A percentile compares a stretch with the other conserved stretches of the same genome.
phyloP scores from a whole-genome alignment of 345 rosid genomes.

The Dipteronia dyeriana region DNA sequence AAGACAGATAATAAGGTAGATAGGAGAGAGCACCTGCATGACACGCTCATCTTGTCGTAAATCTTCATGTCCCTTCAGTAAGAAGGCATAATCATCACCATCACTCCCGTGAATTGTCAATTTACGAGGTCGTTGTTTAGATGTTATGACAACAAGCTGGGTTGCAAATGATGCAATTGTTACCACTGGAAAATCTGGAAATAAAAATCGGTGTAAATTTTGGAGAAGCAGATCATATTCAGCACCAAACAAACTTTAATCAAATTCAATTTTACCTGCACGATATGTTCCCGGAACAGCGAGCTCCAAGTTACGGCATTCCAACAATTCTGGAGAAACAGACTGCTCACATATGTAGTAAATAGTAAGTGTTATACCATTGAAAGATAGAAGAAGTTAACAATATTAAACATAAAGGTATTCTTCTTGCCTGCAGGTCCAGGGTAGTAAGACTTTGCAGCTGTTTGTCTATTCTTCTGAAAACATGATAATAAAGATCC shows the following conservation, averaged over 20 bases:
- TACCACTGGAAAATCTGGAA: constrained; percentile 80
- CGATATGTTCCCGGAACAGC: constrained; percentile 98
- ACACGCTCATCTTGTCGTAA: constrained; percentile 99
- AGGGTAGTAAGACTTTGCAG: constrained; percentile 86
- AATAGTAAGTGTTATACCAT: constrained; percentile 19
- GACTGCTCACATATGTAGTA: constrained; percentile 47
- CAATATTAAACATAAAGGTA: not conserved
- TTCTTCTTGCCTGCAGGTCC: constrained; percentile 77
- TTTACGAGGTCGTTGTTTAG: constrained; percentile 94
- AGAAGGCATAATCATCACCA: constrained; percentile 87
- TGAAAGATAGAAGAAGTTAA: constrained; percentile 19
- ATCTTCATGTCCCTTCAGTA: constrained; percentile 99
- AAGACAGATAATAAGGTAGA: constrained; percentile 11
- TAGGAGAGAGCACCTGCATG: constrained; percentile 77
- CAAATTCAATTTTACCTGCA: constrained; percentile 56
- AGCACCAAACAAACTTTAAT: constrained; percentile 12
- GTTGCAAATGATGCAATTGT: constrained; percentile 89
- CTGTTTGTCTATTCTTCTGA: constrained; percentile 94
- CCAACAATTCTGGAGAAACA: constrained; percentile 93
- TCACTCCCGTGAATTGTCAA: constrained; percentile 95
- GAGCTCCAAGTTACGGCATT: constrained; percentile 86
- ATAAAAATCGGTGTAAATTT: not conserved
- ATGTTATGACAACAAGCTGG: constrained; percentile 88
- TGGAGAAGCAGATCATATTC: not conserved
- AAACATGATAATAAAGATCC: constrained; percentile 97